Evolutionary conservation across 768 basidiomycete species (phyloP), one percentile per base, ranked within the genome.

Genomic region (Coprinopsis strossmayeri): DNA sequence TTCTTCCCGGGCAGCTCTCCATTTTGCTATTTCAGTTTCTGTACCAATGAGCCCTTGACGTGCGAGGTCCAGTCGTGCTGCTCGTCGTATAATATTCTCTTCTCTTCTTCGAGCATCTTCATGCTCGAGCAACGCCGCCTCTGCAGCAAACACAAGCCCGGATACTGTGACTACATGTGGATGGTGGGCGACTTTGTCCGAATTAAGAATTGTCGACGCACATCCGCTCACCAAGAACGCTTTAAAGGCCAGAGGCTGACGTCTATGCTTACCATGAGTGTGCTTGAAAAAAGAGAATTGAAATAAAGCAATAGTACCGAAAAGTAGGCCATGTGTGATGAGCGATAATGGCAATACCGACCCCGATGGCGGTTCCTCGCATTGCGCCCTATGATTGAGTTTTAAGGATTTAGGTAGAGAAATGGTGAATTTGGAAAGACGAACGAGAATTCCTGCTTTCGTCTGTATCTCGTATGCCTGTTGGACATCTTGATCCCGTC

Each of bases 181-280:
- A 42, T 2, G 26, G n/a, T 34, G 30, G 30, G 7, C 46, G 20
- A 41, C 18, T 46, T 44, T 44, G 35, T 10, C 18, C 27, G 30
- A 20, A 7, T 20, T 11, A 32, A 45, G 21, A 46, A 23, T 20
- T 34, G n/a, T 45, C 25, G 20, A 71, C 79, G 56, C 58, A 90
- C 89, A 81, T 48, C 78, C 75, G 25, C 81, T 80, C 5, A 90
- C 76, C 3, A 92, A 65, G 61, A 89, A 92, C 1, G 75, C 79
- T 63, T 93, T 93, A 71, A 91, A 80, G 2, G 86, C 78, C 17
- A 89, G 71, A 0, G 87, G 86, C 63, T 91, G 90, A 18, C 84
- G 80, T 53, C 90, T 91, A 53, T 38, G 35, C 9, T 38, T 38
- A 5, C 10, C 17, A 5, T 10, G 35, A 18, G 17, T 17, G 18